phyloP scores from a whole-genome alignment of 129 eudicot species.

The Flaveria robusta region DNA sequence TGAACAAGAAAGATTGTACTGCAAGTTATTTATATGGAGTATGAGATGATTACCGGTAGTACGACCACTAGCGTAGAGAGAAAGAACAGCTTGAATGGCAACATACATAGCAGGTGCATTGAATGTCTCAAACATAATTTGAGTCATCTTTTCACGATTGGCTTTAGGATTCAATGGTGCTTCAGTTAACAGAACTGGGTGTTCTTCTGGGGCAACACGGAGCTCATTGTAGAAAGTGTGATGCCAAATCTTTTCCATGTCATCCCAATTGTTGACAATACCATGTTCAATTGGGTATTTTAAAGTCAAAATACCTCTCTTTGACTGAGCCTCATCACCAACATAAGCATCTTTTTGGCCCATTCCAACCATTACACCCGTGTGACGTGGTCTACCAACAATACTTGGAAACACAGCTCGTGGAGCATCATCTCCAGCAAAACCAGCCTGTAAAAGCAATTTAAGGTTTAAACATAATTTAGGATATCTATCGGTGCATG shows the following conservation, averaged over 20 bases:
- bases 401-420: slow-evolving; percentile 48
- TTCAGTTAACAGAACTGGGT: slow-evolving; percentile 75
- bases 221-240: slow-evolving; percentile 88
- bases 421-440: slow-evolving; percentile 93
- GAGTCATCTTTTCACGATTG: slow-evolving; percentile 88
- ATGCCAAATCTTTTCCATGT: slow-evolving; percentile 87
- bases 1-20: background rate
- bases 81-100: slow-evolving; percentile 78
- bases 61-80: slow-evolving; percentile 83
- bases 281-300: slow-evolving; percentile 88
- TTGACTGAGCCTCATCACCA: too few species aligned
- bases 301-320: slow-evolving; percentile 24
- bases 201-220: slow-evolving; percentile 87
- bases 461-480: background rate
- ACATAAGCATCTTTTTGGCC: too few species aligned
- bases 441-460: slow-evolving; percentile 60
- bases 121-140: slow-evolving; percentile 78
- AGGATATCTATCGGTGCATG: background rate
- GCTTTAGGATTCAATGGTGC: slow-evolving; percentile 85
- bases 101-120: slow-evolving; percentile 84
- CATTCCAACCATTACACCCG: too few species aligned
- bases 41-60: slow-evolving; percentile 61
- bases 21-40: background rate
- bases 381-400: too few species aligned
- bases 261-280: slow-evolving; percentile 87